Evolutionary conservation across 495 filamentous ascomycete species (phyloP).

Genomic region (Astrothelium macrocarpum): DNA sequence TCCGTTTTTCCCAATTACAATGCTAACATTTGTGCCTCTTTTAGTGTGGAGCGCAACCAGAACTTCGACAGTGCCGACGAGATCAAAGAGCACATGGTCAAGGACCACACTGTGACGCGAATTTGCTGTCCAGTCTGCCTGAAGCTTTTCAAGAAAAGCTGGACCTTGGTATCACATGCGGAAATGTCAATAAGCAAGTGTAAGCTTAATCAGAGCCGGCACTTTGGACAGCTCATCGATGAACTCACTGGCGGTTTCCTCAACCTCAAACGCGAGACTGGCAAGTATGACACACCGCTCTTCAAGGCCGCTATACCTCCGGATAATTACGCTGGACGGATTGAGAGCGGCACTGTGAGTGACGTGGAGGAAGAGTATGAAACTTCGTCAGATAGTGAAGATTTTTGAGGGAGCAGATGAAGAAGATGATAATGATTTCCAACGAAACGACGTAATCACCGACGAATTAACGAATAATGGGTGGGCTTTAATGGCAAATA

Average conservation of each 20-base stretch:
- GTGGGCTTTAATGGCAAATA: too few species aligned
- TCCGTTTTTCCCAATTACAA: background rate
- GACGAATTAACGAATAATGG: too few species aligned
- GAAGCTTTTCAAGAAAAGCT: slow-evolving; percentile 35
- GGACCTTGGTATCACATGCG: slow-evolving; percentile 41
- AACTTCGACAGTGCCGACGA: slow-evolving; percentile 15
- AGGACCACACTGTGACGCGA: slow-evolving; percentile 17
- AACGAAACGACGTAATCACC: background rate
- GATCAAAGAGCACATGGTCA: slow-evolving; percentile 19
- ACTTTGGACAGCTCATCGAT: slow-evolving; percentile 37
- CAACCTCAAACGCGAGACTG: background rate
- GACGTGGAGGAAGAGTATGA: background rate
- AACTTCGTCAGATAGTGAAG: background rate
- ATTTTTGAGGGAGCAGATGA: background rate
- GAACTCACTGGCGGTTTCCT: slow-evolving; percentile 42
- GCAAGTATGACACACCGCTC: background rate
- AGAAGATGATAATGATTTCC: background rate
- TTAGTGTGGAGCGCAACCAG: background rate
- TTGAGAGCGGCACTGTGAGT: background rate
- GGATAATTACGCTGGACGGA: background rate
- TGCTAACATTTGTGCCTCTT: background rate
- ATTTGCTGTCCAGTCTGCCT: slow-evolving; percentile 35
- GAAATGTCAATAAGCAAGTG: slow-evolving; percentile 39
- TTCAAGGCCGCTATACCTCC: background rate
- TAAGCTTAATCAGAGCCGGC: slow-evolving; percentile 29